Conservation (phyloP, 176 grass and related monocot species). For the Saccharum officinarum region DNA sequence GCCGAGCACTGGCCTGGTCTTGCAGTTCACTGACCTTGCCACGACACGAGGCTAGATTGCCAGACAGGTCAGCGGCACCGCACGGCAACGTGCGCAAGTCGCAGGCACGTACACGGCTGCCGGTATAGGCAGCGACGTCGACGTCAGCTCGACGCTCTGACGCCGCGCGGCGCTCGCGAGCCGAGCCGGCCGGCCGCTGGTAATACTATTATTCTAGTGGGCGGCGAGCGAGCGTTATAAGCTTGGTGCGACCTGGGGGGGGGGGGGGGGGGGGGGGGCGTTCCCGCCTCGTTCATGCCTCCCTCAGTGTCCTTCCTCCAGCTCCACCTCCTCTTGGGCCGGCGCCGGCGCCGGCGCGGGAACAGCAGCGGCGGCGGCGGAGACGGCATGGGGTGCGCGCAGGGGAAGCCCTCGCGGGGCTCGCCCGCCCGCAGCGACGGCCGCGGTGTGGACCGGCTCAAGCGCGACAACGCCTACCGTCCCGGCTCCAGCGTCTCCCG, state of each 20-base stretch:
- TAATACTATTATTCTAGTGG: neutral
- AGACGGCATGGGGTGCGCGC: slow-evolving; percentile 58
- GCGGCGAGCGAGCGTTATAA: slow-evolving; percentile 23
- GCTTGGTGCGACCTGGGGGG: neutral
- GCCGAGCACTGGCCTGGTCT: neutral
- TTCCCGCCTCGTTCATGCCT: slow-evolving; percentile 48
- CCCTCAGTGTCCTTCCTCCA: slow-evolving; percentile 20
- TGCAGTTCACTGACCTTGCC: neutral
- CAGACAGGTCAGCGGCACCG: neutral
- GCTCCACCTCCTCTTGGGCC: neutral
- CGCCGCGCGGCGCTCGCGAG: neutral
- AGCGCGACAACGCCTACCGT: slow-evolving; percentile 29
- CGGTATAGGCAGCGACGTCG: neutral
- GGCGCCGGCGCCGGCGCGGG: neutral
- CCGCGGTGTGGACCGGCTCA: slow-evolving; percentile 41
- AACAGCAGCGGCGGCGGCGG: neutral
- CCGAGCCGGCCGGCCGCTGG: neutral
- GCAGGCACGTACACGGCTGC: neutral
- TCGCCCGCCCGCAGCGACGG: slow-evolving; percentile 45
- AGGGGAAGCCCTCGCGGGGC: slow-evolving; percentile 42
- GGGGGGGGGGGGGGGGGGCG: neutral
- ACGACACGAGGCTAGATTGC: neutral
- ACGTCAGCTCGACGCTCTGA: neutral
- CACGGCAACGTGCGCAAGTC: neutral
- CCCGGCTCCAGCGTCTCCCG: neutral